Evolutionary conservation across 148 eudicot genomes (phyloP).

Genomic region (Nyssa sinensis): DNA sequence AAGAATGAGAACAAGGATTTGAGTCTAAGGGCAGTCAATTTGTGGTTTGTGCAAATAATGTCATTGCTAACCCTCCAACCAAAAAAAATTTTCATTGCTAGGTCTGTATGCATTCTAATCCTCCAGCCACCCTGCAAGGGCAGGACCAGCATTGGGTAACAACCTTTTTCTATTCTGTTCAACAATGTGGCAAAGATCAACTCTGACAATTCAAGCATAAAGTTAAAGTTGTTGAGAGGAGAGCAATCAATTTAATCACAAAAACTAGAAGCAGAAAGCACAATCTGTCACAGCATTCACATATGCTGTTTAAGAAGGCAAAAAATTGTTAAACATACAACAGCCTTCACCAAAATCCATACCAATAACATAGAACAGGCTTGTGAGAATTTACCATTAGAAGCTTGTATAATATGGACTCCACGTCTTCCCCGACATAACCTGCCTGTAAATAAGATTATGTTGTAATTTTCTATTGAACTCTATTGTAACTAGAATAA

Average conservation of each 20-base stretch:
- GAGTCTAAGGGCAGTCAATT: too few relatives aligned
- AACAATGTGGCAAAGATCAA: neutral
- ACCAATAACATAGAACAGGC: neutral
- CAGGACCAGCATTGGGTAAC: too few relatives aligned
- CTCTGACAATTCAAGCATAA: neutral
- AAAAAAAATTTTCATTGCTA: too few relatives aligned
- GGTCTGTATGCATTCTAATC: too few relatives aligned
- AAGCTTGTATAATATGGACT: slow-evolving; percentile 87
- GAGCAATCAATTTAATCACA: neutral
- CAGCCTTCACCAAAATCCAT: neutral
- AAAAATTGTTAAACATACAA: neutral
- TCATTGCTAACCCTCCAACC: too few relatives aligned
- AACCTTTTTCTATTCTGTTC: neutral
- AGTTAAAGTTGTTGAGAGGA: neutral
- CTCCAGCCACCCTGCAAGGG: too few relatives aligned
- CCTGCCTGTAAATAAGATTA: slow-evolving; percentile 66
- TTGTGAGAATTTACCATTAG: slow-evolving; percentile 50
- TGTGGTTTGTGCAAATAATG: too few relatives aligned
- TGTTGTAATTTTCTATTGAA: too few relatives aligned
- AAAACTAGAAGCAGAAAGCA: neutral
- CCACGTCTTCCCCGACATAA: slow-evolving; percentile 96
- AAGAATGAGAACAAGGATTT: too few relatives aligned
- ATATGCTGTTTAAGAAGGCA: too few relatives aligned
- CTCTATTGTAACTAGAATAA: neutral
- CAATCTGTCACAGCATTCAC: too few relatives aligned